phyloP scores from a whole-genome alignment of 2,329 filamentous ascomycete species.

The Cercospora janseana region DNA sequence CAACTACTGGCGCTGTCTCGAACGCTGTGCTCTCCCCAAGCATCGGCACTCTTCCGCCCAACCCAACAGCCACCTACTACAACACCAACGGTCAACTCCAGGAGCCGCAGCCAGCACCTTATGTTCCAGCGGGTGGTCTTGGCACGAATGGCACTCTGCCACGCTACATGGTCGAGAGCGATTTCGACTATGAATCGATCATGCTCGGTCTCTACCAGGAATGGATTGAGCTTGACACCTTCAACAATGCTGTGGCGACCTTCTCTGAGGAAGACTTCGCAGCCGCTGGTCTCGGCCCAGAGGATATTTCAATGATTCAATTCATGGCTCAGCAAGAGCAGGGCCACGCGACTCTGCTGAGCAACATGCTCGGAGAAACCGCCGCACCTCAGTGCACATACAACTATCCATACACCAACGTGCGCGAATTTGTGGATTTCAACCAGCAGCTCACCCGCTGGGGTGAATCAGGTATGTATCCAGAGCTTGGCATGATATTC shows the following conservation, averaged over 20 bases:
- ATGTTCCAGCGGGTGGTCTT: conserved; percentile 66
- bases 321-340: conserved; percentile 77
- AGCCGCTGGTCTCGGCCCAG: conserved; percentile 63
- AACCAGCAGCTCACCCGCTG: conserved; percentile 80
- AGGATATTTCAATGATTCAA: conserved; percentile 68
- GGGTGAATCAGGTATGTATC: conserved; percentile 74
- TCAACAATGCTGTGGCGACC: conserved; percentile 69
- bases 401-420: conserved; percentile 73
- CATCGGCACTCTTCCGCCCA: conserved; percentile 58
- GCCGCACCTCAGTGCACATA: conserved; percentile 74
- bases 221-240: conserved; percentile 80
- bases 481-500: no score
- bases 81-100: conserved; percentile 68
- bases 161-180: conserved; percentile 73
- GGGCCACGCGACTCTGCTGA: conserved; percentile 73
- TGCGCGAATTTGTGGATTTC: conserved; percentile 78
- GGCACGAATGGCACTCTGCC: conserved; percentile 76
- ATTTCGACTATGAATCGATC: conserved; percentile 80
- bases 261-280: conserved; percentile 70
- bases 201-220: conserved; percentile 75
- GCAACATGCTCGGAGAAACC: conserved; percentile 71
- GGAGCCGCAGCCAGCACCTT: conserved; percentile 67
- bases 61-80: conserved; percentile 65
- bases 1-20: conserved; percentile 67
- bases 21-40: conserved; percentile 57